Evolutionary conservation across 2,329 filamentous ascomycete species (phyloP).

Genomic region (Pseudocercospora eumusae): DNA sequence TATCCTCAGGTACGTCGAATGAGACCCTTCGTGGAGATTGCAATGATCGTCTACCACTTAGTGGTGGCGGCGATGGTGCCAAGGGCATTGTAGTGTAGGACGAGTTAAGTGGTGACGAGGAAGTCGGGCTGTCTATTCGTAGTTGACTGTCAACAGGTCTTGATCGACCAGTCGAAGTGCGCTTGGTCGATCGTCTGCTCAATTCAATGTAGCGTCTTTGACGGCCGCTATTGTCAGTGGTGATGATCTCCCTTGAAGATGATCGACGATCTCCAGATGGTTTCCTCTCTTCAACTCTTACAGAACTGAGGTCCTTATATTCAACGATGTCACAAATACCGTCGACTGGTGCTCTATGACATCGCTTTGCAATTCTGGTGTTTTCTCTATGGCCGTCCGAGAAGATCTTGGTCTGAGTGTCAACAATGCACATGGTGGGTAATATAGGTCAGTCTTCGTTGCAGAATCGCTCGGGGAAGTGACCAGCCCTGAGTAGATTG

Average conservation of each 20-base stretch:
- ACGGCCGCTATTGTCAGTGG: slow-evolving; percentile 29
- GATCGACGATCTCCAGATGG: slow-evolving; percentile 21
- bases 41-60: slow-evolving; percentile 10
- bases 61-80: slow-evolving; percentile 25
- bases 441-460: background rate
- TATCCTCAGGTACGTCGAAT: slow-evolving; percentile 12
- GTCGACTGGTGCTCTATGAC: slow-evolving; percentile 27
- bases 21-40: slow-evolving; percentile 14
- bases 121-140: slow-evolving; percentile 25
- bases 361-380: slow-evolving; percentile 28
- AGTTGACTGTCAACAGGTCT: slow-evolving; percentile 19
- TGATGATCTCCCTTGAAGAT: slow-evolving; percentile 27
- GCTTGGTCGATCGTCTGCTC: slow-evolving; percentile 27
- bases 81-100: slow-evolving; percentile 23
- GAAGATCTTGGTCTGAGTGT: slow-evolving; percentile 35
- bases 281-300: slow-evolving; percentile 27
- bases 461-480: background rate
- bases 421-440: slow-evolving; percentile 37
- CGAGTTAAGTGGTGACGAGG: slow-evolving; percentile 22
- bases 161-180: slow-evolving; percentile 24
- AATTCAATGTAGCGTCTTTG: slow-evolving; percentile 30
- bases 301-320: slow-evolving; percentile 18
- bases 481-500: background rate
- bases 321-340: slow-evolving; percentile 31
- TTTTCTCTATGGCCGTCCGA: slow-evolving; percentile 28